phyloP scores from a whole-genome alignment of 1,284 basidiomycete genomes.

The Cystobasidium pallidum region DNA sequence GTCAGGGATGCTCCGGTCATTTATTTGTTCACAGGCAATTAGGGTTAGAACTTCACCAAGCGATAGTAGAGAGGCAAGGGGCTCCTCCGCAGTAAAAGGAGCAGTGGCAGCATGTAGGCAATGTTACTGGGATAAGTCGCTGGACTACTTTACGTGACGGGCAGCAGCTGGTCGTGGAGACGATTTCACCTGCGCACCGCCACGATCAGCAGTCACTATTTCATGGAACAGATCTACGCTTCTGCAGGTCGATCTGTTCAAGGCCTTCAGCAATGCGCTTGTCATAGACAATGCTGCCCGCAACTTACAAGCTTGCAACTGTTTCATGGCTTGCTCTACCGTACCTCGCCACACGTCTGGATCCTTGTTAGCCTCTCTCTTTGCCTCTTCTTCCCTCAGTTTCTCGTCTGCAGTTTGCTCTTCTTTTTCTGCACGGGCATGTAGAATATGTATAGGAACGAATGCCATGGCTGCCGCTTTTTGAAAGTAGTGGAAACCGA shows the following conservation, averaged over 20 bases:
- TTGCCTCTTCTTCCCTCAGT: not conserved
- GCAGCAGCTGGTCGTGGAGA: not conserved
- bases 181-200: not conserved
- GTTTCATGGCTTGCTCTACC: conserved; percentile 19
- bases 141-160: not conserved
- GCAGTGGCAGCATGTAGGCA: no score
- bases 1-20: not conserved
- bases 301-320: conserved; percentile 11
- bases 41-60: not conserved
- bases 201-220: not conserved
- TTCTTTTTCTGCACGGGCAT: conserved; percentile 10
- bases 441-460: conserved; percentile 6
- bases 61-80: not conserved
- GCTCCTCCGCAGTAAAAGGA: not conserved
- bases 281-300: not conserved
- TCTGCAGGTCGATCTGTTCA: not conserved
- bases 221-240: not conserved
- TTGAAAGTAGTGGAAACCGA: conserved; percentile 26
- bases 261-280: not conserved
- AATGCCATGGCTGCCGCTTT: conserved; percentile 18
- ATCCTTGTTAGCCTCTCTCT: conserved; percentile 6
- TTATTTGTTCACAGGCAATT: not conserved
- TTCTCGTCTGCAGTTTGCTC: not conserved
- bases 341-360: conserved; percentile 14
- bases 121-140: not conserved